Percentiles rank a stretch among this genome's conserved stretches.
phyloP scores from a whole-genome alignment of 495 filamentous ascomycete species.

The Platismatia glauca region DNA sequence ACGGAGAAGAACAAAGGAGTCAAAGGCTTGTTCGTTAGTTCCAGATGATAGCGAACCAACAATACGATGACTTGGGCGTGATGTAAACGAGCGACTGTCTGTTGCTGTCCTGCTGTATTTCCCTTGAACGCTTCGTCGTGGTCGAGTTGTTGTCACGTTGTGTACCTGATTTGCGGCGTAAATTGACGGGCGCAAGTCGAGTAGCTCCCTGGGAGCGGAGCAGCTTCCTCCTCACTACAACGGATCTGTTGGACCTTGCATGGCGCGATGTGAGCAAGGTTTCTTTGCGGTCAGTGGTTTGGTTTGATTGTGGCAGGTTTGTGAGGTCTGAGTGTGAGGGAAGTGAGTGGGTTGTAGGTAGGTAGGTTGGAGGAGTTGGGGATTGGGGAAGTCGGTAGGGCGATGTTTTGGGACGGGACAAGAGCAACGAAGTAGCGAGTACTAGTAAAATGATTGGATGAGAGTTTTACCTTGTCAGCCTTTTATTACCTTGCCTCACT shows the following conservation, averaged over 20 bases:
- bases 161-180: constrained; percentile 16
- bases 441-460: background rate
- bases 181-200: constrained; percentile 5
- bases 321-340: no score
- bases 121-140: background rate
- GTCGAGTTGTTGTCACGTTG: constrained; percentile 9
- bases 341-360: no score
- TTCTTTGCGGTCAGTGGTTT: background rate
- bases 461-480: background rate
- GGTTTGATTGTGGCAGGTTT: background rate
- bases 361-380: background rate
- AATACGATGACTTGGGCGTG: background rate
- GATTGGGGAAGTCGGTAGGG: background rate
- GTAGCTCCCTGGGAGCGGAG: background rate
- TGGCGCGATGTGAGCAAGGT: background rate
- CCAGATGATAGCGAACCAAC: background rate
- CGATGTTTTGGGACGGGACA: background rate
- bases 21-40: background rate
- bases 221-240: constrained; percentile 1
- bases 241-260: background rate
- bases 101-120: background rate
- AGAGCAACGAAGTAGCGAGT: background rate
- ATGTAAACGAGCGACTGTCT: constrained; percentile 3
- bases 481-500: no score
- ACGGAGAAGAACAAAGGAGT: constrained; percentile 1